These are phyloP conservation scores for Chenopodium album DNA, from an alignment of 148 eudicot genomes.

Conservation along the genomic window DNA sequence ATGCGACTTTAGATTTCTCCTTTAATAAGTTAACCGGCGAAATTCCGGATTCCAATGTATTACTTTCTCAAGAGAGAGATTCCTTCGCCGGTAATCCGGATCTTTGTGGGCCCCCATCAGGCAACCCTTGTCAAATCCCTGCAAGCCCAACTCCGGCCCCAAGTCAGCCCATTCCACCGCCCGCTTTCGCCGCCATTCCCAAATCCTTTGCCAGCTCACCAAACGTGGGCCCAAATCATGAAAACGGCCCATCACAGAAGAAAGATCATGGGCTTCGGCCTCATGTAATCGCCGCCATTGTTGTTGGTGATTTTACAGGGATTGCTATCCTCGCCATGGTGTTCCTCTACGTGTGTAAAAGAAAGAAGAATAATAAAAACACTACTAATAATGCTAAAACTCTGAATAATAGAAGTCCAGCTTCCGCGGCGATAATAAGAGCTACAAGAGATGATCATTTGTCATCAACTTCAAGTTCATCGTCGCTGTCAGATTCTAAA, in stretches of 20 bases:
- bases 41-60: slow-evolving; percentile 55
- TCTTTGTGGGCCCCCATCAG: slow-evolving; percentile 63
- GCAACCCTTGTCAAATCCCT: slow-evolving; percentile 46
- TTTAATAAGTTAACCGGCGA: slow-evolving; percentile 69
- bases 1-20: slow-evolving; percentile 69
- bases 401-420: not conserved
- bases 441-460: slow-evolving; percentile 27
- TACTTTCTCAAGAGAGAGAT: slow-evolving; percentile 37
- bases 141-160: slow-evolving; percentile 30
- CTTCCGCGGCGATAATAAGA: not conserved
- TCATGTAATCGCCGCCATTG: slow-evolving; percentile 59
- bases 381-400: not conserved
- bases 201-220: slow-evolving; percentile 32
- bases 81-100: slow-evolving; percentile 61
- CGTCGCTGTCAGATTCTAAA: slow-evolving; percentile 44
- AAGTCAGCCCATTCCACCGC: slow-evolving; percentile 42
- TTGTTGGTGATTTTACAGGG: slow-evolving; percentile 63
- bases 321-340: slow-evolving; percentile 42
- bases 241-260: not conserved
- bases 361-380: slow-evolving; percentile 14
- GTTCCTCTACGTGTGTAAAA: slow-evolving; percentile 42
- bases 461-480: slow-evolving; percentile 40
- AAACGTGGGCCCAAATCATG: not conserved
- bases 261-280: slow-evolving; percentile 24
- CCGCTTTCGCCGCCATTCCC: slow-evolving; percentile 83